Evolutionary conservation across 2,329 filamentous ascomycete species (phyloP), one percentile per base, ranked within the genome.

Genomic region (Colletotrichum spaethianum): DNA sequence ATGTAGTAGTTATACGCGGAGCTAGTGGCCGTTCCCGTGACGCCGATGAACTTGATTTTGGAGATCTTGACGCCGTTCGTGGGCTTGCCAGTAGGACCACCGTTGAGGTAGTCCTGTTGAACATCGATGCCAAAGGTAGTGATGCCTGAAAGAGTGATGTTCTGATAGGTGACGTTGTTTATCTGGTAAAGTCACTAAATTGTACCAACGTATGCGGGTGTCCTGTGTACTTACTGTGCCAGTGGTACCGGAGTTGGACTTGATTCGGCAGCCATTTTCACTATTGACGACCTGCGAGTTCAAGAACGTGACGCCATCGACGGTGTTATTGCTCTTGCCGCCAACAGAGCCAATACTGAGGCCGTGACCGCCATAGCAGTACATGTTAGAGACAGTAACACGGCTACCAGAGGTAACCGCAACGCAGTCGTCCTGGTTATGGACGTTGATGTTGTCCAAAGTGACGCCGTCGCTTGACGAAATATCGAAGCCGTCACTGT

Each of bases 361-460:
- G 42, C 83, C 83, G 67, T 85, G 83, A 1, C 83, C 83, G 38
- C 83, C 82, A 31, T 78, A 83, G 80, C 86, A 87, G 75, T 80
- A 78, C 12, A 83, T 80, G 55, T 78, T 80, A 23, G 79, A 83
- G 78, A 87, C 86, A 61, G 81, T 83, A 72, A 88, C 86, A 75
- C 86, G 80, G 36, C 79, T 82, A 1, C 86, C 86, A 3, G 86
- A 88, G 81, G 89, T 91, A 71, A 89, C 77, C 28, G 89, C 88
- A 7, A 91, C 82, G 75, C 89, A 91, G 76, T 91, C 89, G 70
- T 91, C 89, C 79, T 91, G 89, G 82, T 91, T 91, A 77, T 88
- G 85, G 63, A 91, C 83, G 44, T 82, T 83, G 50, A 87, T 86
- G 42, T 84, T 85, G 28, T 81, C 82, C 72, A 91, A 90, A 69